A percentile compares a stretch with the other conserved stretches of the same genome.
These are phyloP conservation scores for Venturia effusa DNA, from an alignment of 2,329 filamentous ascomycete genomes.

Conservation along the genomic window DNA sequence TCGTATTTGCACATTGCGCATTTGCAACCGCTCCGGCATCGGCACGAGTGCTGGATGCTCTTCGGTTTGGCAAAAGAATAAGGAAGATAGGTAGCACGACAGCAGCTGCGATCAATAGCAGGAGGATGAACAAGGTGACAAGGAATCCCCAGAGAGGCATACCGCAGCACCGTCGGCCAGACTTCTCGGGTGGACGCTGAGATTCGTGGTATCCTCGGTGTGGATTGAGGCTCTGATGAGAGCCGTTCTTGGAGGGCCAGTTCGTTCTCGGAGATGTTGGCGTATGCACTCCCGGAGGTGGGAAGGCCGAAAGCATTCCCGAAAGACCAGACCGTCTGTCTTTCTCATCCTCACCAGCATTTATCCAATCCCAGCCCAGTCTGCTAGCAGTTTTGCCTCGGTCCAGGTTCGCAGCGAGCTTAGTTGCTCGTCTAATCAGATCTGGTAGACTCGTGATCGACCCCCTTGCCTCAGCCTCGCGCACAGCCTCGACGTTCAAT, in stretches of 20 bases:
- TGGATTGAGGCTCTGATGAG: neutral
- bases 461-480: conserved; percentile 69
- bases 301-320: conserved; percentile 54
- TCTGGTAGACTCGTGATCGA: conserved; percentile 89
- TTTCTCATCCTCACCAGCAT: conserved; percentile 19
- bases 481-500: conserved; percentile 72
- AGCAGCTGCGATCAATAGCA: conserved; percentile 68
- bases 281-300: conserved; percentile 44
- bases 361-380: conserved; percentile 39
- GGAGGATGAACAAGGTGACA: conserved; percentile 50
- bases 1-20: conserved; percentile 47
- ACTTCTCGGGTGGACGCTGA: neutral
- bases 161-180: conserved; percentile 49
- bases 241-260: conserved; percentile 13
- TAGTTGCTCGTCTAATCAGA: conserved; percentile 78
- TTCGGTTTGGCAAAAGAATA: conserved; percentile 45
- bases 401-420: conserved; percentile 78
- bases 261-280: conserved; percentile 23
- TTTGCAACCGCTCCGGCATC: conserved; percentile 19
- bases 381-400: conserved; percentile 59
- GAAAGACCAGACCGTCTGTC: conserved; percentile 36
- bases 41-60: conserved; percentile 21
- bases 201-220: neutral
- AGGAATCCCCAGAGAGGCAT: conserved; percentile 72
- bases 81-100: conserved; percentile 65